These are phyloP conservation scores for Areca catechu DNA, from an alignment of 176 grass and related monocot genomes.

Conservation along the genomic window DNA sequence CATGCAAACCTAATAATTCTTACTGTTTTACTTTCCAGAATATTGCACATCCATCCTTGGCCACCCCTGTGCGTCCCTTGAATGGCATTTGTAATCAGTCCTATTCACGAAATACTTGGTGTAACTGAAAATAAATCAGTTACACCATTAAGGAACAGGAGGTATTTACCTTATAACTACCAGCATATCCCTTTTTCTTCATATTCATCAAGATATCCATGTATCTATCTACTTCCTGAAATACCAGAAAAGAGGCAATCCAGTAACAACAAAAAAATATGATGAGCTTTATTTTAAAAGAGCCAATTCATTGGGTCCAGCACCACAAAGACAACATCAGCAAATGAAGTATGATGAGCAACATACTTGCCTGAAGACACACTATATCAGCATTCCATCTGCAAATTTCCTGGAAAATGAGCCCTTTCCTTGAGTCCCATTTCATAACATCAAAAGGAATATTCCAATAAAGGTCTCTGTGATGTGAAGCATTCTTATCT, in stretches of 20 bases:
- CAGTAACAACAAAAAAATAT: background rate
- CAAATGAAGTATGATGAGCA: no score
- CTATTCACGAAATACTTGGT: background rate
- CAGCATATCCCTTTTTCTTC: slow-evolving; percentile 48
- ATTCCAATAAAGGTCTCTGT: slow-evolving; percentile 58
- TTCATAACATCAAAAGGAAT: slow-evolving; percentile 48
- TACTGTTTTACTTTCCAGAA: slow-evolving; percentile 87
- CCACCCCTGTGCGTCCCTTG: slow-evolving; percentile 55
- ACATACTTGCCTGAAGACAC: slow-evolving; percentile 59
- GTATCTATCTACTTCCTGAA: slow-evolving; percentile 80
- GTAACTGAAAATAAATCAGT: no score
- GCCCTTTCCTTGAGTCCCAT: slow-evolving; percentile 65
- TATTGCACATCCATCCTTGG: slow-evolving; percentile 74
- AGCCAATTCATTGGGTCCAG: background rate
- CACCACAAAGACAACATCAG: no score
- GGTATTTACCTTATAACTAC: slow-evolving; percentile 58
- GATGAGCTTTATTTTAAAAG: background rate
- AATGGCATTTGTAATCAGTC: slow-evolving; percentile 14
- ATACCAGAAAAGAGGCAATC: slow-evolving; percentile 3
- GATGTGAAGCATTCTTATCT: slow-evolving; percentile 46
- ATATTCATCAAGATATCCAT: slow-evolving; percentile 40
- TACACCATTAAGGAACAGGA: background rate
- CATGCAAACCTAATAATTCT: background rate
- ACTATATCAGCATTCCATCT: slow-evolving; percentile 67
- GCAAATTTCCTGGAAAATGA: slow-evolving; percentile 61